These are phyloP conservation scores for Vitis rotundifolia DNA, from an alignment of 164 flowering plant species.

Conservation along the genomic window DNA sequence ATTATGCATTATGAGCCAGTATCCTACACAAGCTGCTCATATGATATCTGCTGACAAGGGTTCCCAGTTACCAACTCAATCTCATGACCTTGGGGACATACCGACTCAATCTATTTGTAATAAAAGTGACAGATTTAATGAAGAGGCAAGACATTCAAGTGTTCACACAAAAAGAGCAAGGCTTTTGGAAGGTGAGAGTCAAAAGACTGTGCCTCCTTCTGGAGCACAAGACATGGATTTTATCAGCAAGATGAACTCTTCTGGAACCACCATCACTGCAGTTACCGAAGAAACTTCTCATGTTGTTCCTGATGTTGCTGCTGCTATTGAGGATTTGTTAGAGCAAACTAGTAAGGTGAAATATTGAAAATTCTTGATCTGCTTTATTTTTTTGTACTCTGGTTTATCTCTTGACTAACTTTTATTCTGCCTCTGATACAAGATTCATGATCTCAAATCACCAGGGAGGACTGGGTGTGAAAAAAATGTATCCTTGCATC, in stretches of 20 bases:
- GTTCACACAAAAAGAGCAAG: conserved; percentile 49
- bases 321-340: conserved; percentile 86
- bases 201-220: conserved; percentile 14
- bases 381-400: background rate
- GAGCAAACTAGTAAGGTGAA: conserved; percentile 89
- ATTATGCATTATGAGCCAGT: conserved; percentile 65
- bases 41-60: conserved; percentile 45
- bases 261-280: conserved; percentile 15
- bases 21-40: conserved; percentile 67
- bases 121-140: conserved; percentile 19
- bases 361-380: background rate
- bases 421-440: conserved; percentile 11
- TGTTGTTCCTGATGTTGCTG: conserved; percentile 80
- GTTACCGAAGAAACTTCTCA: conserved; percentile 32
- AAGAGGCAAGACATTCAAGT: conserved; percentile 22
- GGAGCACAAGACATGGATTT: conserved; percentile 14
- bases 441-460: conserved; percentile 72
- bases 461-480: conserved; percentile 45
- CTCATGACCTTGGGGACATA: conserved; percentile 25
- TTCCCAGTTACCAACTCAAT: conserved; percentile 53
- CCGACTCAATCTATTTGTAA: conserved; percentile 16
- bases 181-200: conserved; percentile 28
- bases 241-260: conserved; percentile 15
- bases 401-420: conserved; percentile 9
- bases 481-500: conserved; percentile 65